Evolutionary conservation across 371 early-diverging fungal species (phyloP).

Genomic region (Sporodiniella umbellata): DNA sequence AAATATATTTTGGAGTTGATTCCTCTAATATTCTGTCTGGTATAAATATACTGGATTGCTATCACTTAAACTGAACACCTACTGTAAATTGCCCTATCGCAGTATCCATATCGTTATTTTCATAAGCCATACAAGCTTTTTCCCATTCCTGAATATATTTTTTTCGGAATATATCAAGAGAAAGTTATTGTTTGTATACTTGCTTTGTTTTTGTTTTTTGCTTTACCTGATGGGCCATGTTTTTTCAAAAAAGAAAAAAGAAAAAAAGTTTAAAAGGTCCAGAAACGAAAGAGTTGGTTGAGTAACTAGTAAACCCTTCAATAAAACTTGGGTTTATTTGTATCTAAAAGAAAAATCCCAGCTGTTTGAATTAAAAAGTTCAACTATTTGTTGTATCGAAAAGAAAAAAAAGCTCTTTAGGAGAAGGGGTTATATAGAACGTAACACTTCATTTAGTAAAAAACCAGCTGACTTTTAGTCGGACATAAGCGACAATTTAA

Average conservation of each 20-base stretch:
- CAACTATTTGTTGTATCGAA: too few relatives aligned
- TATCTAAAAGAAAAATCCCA: too few relatives aligned
- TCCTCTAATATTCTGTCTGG: slow-evolving; percentile 56
- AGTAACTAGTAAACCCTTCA: too few relatives aligned
- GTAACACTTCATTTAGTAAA: too few relatives aligned
- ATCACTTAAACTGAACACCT: slow-evolving; percentile 39
- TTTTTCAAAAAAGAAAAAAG: slow-evolving; percentile 5
- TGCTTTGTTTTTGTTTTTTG: not conserved
- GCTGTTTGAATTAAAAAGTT: too few relatives aligned
- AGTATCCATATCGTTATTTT: slow-evolving; percentile 40
- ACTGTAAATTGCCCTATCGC: slow-evolving; percentile 35
- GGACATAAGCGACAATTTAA: too few relatives aligned
- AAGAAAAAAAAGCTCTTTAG: too few relatives aligned
- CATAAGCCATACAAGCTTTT: slow-evolving; percentile 42
- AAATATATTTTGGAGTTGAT: slow-evolving; percentile 93
- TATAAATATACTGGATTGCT: not conserved
- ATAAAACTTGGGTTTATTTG: too few relatives aligned
- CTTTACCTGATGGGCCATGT: slow-evolving; percentile 17
- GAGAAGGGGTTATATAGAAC: too few relatives aligned
- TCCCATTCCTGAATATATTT: slow-evolving; percentile 54
- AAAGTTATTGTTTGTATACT: not conserved
- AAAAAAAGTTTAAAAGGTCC: too few relatives aligned
- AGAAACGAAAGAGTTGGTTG: too few relatives aligned
- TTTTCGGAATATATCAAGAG: slow-evolving; percentile 38
- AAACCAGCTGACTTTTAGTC: too few relatives aligned